Evolutionary conservation across 1,139 yeast genomes (phyloP), one percentile per base, ranked within the genome.

Genomic region (Pichia sp.): DNA sequence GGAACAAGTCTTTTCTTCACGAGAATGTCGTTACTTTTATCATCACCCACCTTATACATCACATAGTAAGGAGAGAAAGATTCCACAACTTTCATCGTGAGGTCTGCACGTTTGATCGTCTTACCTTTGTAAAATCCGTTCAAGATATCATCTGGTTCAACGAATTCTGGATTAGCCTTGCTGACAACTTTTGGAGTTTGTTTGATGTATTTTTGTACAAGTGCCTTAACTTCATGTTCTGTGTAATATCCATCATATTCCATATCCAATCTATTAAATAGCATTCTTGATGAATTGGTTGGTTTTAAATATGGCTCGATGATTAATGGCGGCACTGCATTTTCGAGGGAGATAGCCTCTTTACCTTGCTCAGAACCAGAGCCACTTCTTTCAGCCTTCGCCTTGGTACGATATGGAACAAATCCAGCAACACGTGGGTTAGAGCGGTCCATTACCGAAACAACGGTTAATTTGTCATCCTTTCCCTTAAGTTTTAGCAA

Each of bases 401-500:
- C 69, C 12, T 39, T 44, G 24, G 71, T 72, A 52, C 71, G 77
- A 60, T 86, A 89, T 2, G 91, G 77, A 2, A 77, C 82, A 65
- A 87, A 88, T 39, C 73, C 73, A 41, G 72, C 76, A 20, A 89
- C 67, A 22, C 68, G 68, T 10, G 73, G 76, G 52, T 77, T 75
- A 3, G 52, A 46, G 0, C 72, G 72, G 42, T 73, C 73, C 4
- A 78, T 78, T 14, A 79, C 72, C 3, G 77, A 69, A 9, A 75
- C 71, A 14, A 90, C 69, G 0, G 77, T 74, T 28, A 88, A 69
- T 59, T 86, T 95, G 52, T 91, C 94, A 20, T 76, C 85, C 58
- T 88, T 85, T 11, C 93, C 95, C 57, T 88, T 87, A 15, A 83
- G 67, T 46, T 77, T 77, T 24, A 88, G 55, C 49, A 83, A 77